Base-by-base conservation (phyloP, 2,329 filamentous ascomycete species). In the Colletotrichum costaricense region DNA sequence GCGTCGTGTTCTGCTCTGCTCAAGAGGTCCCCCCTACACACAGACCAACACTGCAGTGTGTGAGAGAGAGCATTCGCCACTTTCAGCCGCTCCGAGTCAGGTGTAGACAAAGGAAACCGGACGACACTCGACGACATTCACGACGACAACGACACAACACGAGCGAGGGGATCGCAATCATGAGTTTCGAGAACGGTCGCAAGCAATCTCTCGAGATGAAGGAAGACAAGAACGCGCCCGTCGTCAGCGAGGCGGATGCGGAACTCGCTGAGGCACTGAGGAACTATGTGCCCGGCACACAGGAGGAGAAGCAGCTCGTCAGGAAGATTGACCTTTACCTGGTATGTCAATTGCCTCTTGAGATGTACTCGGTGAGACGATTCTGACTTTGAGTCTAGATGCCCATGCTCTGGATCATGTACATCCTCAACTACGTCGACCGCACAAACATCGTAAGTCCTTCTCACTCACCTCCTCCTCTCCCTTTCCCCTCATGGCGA, bases 391-490 rank as follows among this genome's bases (percentile, higher is more conserved):
- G 7, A 26, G 1, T 22, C 54, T 55, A 55, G 63, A 57, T 38
- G 63, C 63, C 63, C 2, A 67, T 74, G 14, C 68, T 73, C 3
- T 67, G 58, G 67, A 71, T 73, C 67, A 75, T 76, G 74, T 80
- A 80, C 46, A 77, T 80, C 12, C 68, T 80, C 9, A 78, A 77
- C 3, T 80, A 79, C 52, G 49, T 80, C 9, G 79, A 80, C 65
- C 77, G 79, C 33, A 74, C 74, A 9, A 80, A 80, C n/a, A 80
- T 80, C 62, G 78, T 78, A 57, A 76, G 77, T 75, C 5, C 4
- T 2, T 2, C 38, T 12, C 38, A 12, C 22, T 38, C 19, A 5
- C 12, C 19, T 59, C 16, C 16, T 3, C 19, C 4, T 22, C 33
- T 7, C 9, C 63, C 22, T 35, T 30, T 12, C 12, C 30, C 12